A percentile compares a stretch with the other conserved stretches of the same genome.
These are phyloP conservation scores for Cytospora piceae DNA, from an alignment of 2,329 filamentous ascomycete species.

Conservation along the genomic window DNA sequence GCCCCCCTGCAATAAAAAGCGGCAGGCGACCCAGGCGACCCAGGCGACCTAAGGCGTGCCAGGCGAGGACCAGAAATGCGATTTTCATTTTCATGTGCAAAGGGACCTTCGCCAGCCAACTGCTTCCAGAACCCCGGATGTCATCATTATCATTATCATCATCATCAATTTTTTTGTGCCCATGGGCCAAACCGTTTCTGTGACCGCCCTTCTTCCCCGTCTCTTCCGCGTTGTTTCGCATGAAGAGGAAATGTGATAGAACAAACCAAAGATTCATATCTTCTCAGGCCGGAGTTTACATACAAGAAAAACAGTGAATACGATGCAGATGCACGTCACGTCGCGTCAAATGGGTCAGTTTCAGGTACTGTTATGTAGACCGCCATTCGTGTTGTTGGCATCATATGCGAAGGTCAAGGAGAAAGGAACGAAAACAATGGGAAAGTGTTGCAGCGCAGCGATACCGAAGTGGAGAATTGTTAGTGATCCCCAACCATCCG, in stretches of 20 bases:
- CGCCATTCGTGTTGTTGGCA: constrained; percentile 4
- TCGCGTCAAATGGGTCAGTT: constrained; percentile 2
- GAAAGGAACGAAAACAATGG: background rate
- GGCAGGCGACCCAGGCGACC: constrained; percentile 7
- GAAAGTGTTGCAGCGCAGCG: background rate
- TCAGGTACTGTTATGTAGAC: constrained; percentile 4
- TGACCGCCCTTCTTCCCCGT: background rate
- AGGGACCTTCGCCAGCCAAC: background rate
- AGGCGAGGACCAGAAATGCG: background rate
- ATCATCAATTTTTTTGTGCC: background rate
- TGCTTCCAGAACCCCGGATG: background rate
- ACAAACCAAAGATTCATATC: background rate
- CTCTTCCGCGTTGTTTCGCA: background rate
- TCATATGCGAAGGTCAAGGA: background rate
- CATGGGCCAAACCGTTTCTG: background rate
- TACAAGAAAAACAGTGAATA: background rate
- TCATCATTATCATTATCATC: background rate
- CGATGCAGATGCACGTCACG: background rate
- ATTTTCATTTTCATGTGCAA: constrained; percentile 4
- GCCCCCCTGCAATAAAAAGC: constrained; percentile 5
- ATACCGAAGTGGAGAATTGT: constrained; percentile 7
- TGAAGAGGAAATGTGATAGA: background rate
- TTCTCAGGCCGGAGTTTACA: too few species aligned
- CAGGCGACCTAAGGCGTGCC: constrained; percentile 1
- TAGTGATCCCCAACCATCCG: background rate